Base-by-base conservation (phyloP, 139 green algal genomes). In the Klebsormidium nitens region DNA sequence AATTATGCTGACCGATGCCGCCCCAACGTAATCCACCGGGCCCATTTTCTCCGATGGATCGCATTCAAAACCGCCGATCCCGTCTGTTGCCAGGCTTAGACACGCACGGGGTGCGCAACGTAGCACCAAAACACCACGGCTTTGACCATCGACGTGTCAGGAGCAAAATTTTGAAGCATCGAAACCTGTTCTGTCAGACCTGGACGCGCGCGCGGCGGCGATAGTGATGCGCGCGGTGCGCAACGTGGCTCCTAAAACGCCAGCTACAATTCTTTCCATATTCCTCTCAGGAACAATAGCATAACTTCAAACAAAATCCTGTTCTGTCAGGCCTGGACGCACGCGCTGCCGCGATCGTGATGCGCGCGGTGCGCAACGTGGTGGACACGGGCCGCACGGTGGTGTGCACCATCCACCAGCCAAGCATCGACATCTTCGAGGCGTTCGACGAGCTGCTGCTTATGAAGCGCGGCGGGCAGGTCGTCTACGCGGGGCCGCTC, bases 331-430 rank as follows among this genome's bases (percentile, higher is more conserved):
- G n/a, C n/a, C 66, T 87, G 55, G 82, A 87, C 35, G 76, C 82
- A 3, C 67, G 82, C 4, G 82, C 76, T 1, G 82, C 82, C 1
- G 73, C 71, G 44, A 73, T 87, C 29, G 82, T 87, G 4, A 86
- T 86, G 72, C 68, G 75, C 31, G 73, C 63, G 2, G 66, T 83
- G 55, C 37, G 8, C 42, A 50, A n/a, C n/a, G n/a, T n/a, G n/a
- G n/a, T n/a, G n/a, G n/a, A n/a, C n/a, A n/a, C n/a, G n/a, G 59
- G 59, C 32, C n/a, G n/a, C n/a, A n/a, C 6, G n/a, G 86, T 96
- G 11, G 86, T 95, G 46, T 87, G 88, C 26, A 96, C 90, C 67
- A 95, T 96, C 62, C 90, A 96, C 74, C 91, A 96, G 71, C 90
- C 91, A 11, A 66, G 36, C 32, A 69, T 38, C 32, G 68, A 77